phyloP scores from a whole-genome alignment of 345 rosid genomes.

The Euphorbia pulcherrima region DNA sequence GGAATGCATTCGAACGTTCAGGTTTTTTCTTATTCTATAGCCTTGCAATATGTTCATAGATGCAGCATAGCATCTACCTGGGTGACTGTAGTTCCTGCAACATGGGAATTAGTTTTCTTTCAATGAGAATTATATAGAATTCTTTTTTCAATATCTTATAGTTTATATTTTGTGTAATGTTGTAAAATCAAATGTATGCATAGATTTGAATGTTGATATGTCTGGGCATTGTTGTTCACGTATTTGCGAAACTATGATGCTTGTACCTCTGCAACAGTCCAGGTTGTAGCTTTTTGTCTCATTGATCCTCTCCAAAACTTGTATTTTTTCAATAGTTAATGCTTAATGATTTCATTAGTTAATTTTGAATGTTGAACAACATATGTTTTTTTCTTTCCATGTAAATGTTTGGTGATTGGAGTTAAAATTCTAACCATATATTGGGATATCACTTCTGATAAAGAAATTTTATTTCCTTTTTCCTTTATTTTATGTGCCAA shows the following conservation, averaged over 20 bases:
- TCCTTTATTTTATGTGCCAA: neutral
- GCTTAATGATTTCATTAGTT: neutral
- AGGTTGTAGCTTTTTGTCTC: neutral
- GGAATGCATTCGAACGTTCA: slow-evolving; percentile 73
- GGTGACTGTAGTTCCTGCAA: neutral
- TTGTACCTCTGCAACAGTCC: neutral
- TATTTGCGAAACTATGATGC: neutral
- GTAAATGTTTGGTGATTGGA: slow-evolving; percentile 9
- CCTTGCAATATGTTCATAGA: neutral
- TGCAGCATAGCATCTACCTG: neutral
- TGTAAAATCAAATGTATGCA: neutral
- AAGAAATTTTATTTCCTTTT: neutral
- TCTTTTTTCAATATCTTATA: neutral
- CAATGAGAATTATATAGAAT: neutral
- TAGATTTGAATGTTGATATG: neutral
- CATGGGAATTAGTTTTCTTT: slow-evolving; percentile 2
- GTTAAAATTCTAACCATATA: neutral
- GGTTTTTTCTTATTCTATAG: slow-evolving; percentile 34
- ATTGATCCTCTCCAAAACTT: neutral
- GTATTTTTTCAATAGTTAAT: neutral
- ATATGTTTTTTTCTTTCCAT: neutral
- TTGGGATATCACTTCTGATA: neutral
- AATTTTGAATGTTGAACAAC: neutral
- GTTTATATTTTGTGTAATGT: neutral
- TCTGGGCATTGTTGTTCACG: neutral